These are phyloP conservation scores for Pseudozyma flocculosa DNA, from an alignment of 1,284 basidiomycete species.

Conservation along the genomic window DNA sequence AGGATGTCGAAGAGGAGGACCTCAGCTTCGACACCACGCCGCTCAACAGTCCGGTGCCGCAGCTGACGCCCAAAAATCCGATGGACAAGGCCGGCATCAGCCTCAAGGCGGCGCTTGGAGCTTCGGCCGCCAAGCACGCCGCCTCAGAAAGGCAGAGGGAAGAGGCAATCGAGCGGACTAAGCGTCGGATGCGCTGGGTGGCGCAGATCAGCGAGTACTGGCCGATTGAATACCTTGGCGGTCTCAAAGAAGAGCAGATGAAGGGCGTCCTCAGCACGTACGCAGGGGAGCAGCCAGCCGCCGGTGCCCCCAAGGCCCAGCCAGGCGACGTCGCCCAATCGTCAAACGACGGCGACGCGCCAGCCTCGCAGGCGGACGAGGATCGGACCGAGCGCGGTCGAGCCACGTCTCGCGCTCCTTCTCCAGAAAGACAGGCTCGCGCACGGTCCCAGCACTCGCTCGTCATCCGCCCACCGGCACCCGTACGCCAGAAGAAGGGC, in stretches of 20 bases:
- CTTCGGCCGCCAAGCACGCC: slow-evolving; percentile 9
- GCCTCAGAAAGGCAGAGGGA: slow-evolving; percentile 15
- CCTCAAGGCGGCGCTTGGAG: not conserved
- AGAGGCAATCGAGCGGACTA: slow-evolving; percentile 34
- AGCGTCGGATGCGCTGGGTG: slow-evolving; percentile 59
- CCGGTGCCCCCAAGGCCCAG: not conserved
- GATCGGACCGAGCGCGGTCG: not conserved
- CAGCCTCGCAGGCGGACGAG: not conserved
- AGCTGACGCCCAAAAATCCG: slow-evolving; percentile 56
- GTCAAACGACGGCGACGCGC: not conserved
- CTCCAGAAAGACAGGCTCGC: slow-evolving; percentile 1
- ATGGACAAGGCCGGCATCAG: slow-evolving; percentile 8
- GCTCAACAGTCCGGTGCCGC: slow-evolving; percentile 78
- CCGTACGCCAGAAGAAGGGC: slow-evolving; percentile 11
- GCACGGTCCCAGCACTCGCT: slow-evolving; percentile 45
- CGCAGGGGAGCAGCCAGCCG: slow-evolving; percentile 12
- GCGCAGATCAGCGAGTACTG: slow-evolving; percentile 70
- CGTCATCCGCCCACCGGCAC: slow-evolving; percentile 25
- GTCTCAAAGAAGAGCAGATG: slow-evolving; percentile 72
- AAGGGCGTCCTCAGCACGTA: slow-evolving; percentile 56
- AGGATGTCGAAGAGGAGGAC: slow-evolving; percentile 46
- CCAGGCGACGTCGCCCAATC: not conserved
- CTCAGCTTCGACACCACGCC: slow-evolving; percentile 44
- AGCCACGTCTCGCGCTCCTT: not conserved
- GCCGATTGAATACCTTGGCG: slow-evolving; percentile 75